phyloP scores from a whole-genome alignment of 106 monocot species.

The Gastrodia elata region DNA sequence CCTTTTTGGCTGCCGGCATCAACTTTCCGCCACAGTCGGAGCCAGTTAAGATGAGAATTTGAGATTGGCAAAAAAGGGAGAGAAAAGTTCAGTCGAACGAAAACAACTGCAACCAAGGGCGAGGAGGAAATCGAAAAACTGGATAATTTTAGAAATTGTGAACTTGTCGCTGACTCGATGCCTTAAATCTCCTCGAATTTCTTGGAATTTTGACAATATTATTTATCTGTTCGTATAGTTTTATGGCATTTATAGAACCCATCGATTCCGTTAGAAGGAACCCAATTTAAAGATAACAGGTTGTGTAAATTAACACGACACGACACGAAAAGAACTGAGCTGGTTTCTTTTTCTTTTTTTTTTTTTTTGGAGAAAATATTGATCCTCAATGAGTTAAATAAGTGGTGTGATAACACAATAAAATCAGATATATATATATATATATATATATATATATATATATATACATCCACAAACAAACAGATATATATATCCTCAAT shows the following conservation, averaged over 20 bases:
- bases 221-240: not conserved
- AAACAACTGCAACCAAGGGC: not conserved
- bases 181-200: not conserved
- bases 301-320: not conserved
- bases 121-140: not conserved
- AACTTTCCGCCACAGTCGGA: not conserved
- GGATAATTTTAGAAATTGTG: not conserved
- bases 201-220: not conserved
- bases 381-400: too few relatives aligned
- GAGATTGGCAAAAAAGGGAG: not conserved
- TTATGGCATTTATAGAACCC: too few relatives aligned
- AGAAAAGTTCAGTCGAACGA: not conserved
- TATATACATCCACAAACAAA: too few relatives aligned
- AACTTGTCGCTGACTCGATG: not conserved
- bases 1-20: not conserved
- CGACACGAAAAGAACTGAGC: too few relatives aligned
- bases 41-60: not conserved
- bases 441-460: too few relatives aligned
- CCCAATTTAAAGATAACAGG: not conserved
- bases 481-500: too few relatives aligned
- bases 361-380: too few relatives aligned
- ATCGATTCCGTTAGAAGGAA: not conserved
- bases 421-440: too few relatives aligned
- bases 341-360: too few relatives aligned
- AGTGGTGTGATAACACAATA: too few relatives aligned